Evolutionary conservation across 352 stramenopile genomes (phyloP), one percentile per base, ranked within the genome.

Genomic region (Blastocystis sp.): DNA sequence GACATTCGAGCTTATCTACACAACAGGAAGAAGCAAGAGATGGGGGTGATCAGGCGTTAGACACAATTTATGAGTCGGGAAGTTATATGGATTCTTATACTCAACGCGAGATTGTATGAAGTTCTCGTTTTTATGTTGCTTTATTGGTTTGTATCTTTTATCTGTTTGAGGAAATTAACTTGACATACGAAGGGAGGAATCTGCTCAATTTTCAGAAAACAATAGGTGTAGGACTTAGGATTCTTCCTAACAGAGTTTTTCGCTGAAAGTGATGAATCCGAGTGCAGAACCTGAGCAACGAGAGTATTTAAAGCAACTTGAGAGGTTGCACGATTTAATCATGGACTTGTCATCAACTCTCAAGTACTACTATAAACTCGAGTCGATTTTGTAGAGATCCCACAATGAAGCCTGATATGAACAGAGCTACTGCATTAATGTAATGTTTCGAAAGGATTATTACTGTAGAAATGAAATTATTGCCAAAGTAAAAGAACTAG

Each of bases 391-490:
- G 4, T 66, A 84, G 73, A 39, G 50, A 63, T 43, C 37, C n/a
- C 15, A 68, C 26, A 29, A 56, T 84, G 37, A 61, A 69, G 2
- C 73, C 53, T 15, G 50, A 84, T 61, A 84, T 84, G 73, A 20
- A 23, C 13, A 50, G 29, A 29, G 73, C 55, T 20, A 55, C 73
- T 23, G 55, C 26, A 11, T 20, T 68, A 29, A 84, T 84, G 73
- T 84, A 69, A 37, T 64, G 3, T 4, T 66, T 41, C 0, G 15
- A 3, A 5, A 39, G 4, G 20, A 7, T 8, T 26, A 34, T 18
- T 11, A 47, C 23, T 13, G 20, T 29, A 84, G 73, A 84, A 84
- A 84, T 43, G 73, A 69, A 7, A 84, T 84, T 41, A 66, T 59
- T 37, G 43, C 5, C 3, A 84, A 41, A 26, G 47, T 84, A 53